Evolutionary conservation across 495 filamentous ascomycete genomes (phyloP).

Genomic region (Diplogelasinospora grovesii): DNA sequence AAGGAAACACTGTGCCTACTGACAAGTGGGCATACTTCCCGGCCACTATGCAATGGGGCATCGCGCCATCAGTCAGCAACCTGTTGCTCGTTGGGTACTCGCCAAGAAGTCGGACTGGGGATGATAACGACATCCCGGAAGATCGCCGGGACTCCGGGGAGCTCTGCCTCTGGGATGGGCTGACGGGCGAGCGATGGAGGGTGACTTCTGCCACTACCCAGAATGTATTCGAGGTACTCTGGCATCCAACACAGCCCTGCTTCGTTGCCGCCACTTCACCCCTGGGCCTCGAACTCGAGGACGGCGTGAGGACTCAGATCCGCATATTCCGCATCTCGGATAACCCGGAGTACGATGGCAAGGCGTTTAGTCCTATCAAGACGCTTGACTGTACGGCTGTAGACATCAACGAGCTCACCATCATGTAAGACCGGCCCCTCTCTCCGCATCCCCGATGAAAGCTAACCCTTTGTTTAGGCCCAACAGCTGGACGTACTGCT

Average conservation of each 20-base stretch:
- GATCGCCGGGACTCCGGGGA: conserved; percentile 54
- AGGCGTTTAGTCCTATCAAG: conserved; percentile 31
- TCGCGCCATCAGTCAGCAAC: conserved; percentile 38
- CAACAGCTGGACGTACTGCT: conserved; percentile 39
- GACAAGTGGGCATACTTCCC: conserved; percentile 58
- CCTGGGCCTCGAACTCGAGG: conserved; percentile 32
- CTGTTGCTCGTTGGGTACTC: conserved; percentile 73
- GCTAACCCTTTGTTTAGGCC: conserved; percentile 32
- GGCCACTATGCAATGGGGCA: conserved; percentile 69
- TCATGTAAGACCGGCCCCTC: conserved; percentile 37
- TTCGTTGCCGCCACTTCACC: conserved; percentile 60
- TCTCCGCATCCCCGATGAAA: conserved; percentile 31
- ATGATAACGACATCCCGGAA: conserved; percentile 49
- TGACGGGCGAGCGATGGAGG: conserved; percentile 38
- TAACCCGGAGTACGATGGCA: conserved; percentile 20
- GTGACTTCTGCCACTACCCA: conserved; percentile 49
- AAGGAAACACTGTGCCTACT: conserved; percentile 32
- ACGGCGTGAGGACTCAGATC: conserved; percentile 43
- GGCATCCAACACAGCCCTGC: conserved; percentile 56
- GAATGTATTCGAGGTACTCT: conserved; percentile 75
- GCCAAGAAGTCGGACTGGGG: conserved; percentile 44
- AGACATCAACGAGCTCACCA: conserved; percentile 82
- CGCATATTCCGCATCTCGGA: conserved; percentile 33
- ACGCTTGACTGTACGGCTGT: conserved; percentile 64
- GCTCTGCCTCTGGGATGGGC: conserved; percentile 64